phyloP scores from a whole-genome alignment of 2,329 filamentous ascomycete species.

The Cladosporium velox region DNA sequence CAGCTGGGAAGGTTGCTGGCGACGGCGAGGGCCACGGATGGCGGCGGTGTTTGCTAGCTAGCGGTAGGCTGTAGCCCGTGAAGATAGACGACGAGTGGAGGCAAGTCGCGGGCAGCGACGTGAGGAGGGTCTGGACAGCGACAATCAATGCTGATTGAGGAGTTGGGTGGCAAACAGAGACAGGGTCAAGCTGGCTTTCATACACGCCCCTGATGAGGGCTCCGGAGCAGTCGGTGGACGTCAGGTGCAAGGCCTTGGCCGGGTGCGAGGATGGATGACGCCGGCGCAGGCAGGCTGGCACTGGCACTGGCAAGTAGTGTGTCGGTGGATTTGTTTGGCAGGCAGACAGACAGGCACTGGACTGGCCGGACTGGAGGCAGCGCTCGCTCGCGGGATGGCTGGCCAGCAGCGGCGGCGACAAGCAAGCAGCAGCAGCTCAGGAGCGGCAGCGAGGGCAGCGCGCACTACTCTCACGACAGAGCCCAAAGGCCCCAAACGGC shows the following conservation, averaged over 20 bases:
- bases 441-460: neutral
- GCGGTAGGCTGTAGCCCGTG: constrained; percentile 13
- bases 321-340: neutral
- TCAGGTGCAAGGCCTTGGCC: constrained; percentile 18
- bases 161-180: constrained; percentile 17
- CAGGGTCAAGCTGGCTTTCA: constrained; percentile 21
- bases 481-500: constrained; percentile 11
- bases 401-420: neutral
- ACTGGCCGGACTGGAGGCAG: neutral
- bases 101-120: neutral
- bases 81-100: constrained; percentile 16
- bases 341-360: neutral
- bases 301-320: neutral
- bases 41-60: constrained; percentile 16
- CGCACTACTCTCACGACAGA: neutral
- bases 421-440: neutral
- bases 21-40: neutral
- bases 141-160: constrained; percentile 23
- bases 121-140: constrained; percentile 12
- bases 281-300: neutral
- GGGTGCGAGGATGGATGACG: constrained; percentile 6
- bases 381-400: neutral
- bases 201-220: constrained; percentile 11
- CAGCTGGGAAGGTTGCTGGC: neutral
- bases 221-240: neutral